Base-by-base conservation (phyloP, 23 red algal genomes). In the Gracilaria gracilis region DNA sequence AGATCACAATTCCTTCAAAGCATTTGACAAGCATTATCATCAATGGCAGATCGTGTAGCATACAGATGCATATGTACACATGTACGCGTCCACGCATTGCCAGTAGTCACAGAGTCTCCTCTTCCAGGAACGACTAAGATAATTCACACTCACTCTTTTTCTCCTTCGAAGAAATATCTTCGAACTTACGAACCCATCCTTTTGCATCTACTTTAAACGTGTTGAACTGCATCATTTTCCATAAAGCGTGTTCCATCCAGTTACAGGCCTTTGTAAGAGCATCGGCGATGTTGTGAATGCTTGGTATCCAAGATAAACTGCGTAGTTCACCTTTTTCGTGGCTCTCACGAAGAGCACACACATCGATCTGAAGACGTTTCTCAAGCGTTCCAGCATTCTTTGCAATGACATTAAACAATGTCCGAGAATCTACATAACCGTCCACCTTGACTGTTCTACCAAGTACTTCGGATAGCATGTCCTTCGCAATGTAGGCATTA, bases 301-400 rank as follows among this genome's bases (percentile, higher is more conserved):
- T 48, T 47, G 55, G 80, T 24, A 84, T 67, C 80, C 80, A 84
- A 3, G 54, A 32, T 13, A 84, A 9, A 8, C 3, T 64, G 3
- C 55, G 2, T 17, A 84, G 55, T 39, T 61, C 80, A 8, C 80
- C 80, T 23, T 46, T 84, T 36, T 61, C 38, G 6, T 66, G 80
- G 39, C 27, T 65, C 54, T 84, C 80, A 47, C 59, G 80, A 2
- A 66, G 38, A 35, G 54, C 80, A 64, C 2, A 57, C 9, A 84
- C 39, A 66, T 84, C 58, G 38, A 84, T 84, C 29, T 79, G 16
- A 1, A 84, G 20, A 38, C 80, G 31, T 17, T 67, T 61, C 54
- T 84, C 80, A 14, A 64, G 55, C 4, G 80, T 84, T 35, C 4
- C 54, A 39, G 37, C 54, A 67, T 65, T 61, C 55, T 67, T 61